A percentile compares a stretch with the other conserved stretches of the same genome.
These are phyloP conservation scores for Blastobotrys apis DNA, from an alignment of 1,139 yeast species.

Conservation along the genomic window DNA sequence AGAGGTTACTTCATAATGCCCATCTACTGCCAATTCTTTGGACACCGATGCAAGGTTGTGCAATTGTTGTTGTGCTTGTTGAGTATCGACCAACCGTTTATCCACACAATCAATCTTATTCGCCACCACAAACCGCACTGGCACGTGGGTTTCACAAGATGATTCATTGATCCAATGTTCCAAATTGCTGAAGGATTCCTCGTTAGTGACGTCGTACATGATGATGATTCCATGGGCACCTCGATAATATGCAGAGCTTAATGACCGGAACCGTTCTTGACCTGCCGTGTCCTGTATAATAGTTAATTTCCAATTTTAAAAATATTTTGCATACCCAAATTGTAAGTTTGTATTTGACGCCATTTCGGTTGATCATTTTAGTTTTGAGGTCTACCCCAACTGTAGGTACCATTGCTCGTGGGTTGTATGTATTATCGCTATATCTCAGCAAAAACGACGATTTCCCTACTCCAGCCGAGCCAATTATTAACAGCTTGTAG, in stretches of 20 bases:
- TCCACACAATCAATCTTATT: constrained; percentile 40
- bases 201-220: constrained; percentile 11
- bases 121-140: constrained; percentile 40
- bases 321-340: constrained; percentile 12
- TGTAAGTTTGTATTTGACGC: constrained; percentile 8
- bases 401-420: constrained; percentile 1
- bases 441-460: constrained; percentile 5
- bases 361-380: constrained; percentile 7
- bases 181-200: constrained; percentile 10
- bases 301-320: not conserved
- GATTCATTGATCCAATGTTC: constrained; percentile 21
- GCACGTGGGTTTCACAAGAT: constrained; percentile 18
- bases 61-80: constrained; percentile 23
- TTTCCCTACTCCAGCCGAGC: constrained; percentile 12
- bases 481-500: constrained; percentile 11
- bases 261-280: constrained; percentile 13
- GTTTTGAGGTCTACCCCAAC: constrained; percentile 14
- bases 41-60: constrained; percentile 17
- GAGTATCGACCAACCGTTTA: constrained; percentile 27
- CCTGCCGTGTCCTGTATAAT: constrained; percentile 15
- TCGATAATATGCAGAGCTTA: constrained; percentile 13
- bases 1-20: constrained; percentile 2
- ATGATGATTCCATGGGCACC: constrained; percentile 13
- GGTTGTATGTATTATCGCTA: constrained; percentile 1
- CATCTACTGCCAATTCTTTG: constrained; percentile 14